Evolutionary conservation across 2,329 filamentous ascomycete genomes (phyloP).

Genomic region (Colletotrichum sp.): DNA sequence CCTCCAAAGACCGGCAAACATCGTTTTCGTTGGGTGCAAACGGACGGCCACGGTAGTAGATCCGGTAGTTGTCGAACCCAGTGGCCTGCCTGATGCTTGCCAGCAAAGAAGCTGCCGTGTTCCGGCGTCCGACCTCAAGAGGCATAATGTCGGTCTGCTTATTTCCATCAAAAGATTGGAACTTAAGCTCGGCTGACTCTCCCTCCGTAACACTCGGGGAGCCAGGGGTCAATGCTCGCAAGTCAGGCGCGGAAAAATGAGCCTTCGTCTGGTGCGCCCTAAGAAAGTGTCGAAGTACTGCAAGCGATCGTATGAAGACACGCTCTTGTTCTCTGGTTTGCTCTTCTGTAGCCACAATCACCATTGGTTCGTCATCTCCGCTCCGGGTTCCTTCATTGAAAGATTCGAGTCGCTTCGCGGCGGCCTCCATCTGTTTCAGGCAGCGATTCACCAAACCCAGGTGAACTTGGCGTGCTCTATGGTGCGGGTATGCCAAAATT

Average conservation of each 20-base stretch:
- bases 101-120: conserved; percentile 74
- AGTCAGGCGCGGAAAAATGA: conserved; percentile 63
- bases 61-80: conserved; percentile 76
- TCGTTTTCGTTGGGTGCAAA: conserved; percentile 66
- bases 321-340: conserved; percentile 61
- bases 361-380: conserved; percentile 59
- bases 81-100: conserved; percentile 71
- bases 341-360: conserved; percentile 50
- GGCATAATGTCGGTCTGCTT: conserved; percentile 64
- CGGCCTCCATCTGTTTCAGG: conserved; percentile 69
- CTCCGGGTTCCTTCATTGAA: conserved; percentile 46
- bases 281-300: conserved; percentile 72
- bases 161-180: conserved; percentile 73
- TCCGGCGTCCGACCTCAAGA: conserved; percentile 71
- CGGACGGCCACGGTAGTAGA: conserved; percentile 73
- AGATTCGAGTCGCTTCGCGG: conserved; percentile 62
- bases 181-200: conserved; percentile 70
- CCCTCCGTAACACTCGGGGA: conserved; percentile 62
- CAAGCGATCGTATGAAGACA: conserved; percentile 71
- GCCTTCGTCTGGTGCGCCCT: conserved; percentile 67
- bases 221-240: conserved; percentile 57
- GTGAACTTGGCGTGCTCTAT: conserved; percentile 64
- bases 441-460: conserved; percentile 76
- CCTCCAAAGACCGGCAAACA: conserved; percentile 66
- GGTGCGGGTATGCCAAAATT: conserved; percentile 54